phyloP scores from a whole-genome alignment of 169 alveolate genomes.

The Blepharisma undulans region DNA sequence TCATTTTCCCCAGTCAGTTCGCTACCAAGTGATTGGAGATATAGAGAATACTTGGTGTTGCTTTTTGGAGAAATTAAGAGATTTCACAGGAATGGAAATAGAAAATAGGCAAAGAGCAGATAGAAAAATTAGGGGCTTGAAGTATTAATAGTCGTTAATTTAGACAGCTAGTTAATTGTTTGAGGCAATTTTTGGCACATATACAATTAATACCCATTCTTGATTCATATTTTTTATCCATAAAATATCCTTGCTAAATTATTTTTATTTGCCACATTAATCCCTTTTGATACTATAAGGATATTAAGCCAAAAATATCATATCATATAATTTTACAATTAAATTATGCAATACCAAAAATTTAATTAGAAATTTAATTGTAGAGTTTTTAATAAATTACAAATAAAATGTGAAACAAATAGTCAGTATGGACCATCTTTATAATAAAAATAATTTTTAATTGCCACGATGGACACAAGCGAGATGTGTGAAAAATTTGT shows the following conservation, averaged over 20 bases:
- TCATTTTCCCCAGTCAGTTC: constrained; percentile 48
- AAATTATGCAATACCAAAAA: no score
- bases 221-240: not conserved
- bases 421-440: not conserved
- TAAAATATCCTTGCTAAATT: not conserved
- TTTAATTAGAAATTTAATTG: no score
- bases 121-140: constrained; percentile 61
- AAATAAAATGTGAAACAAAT: not conserved
- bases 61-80: constrained; percentile 47
- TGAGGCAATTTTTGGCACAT: not conserved
- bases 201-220: no score
- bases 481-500: not conserved
- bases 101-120: constrained; percentile 76
- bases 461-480: not conserved
- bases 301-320: not conserved
- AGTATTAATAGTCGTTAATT: not conserved
- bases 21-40: constrained; percentile 77
- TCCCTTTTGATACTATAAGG: not conserved
- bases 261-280: not conserved
- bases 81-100: constrained; percentile 75
- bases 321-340: not conserved
- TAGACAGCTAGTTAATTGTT: not conserved
- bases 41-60: constrained; percentile 79
- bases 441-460: no score
- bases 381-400: not conserved